Percentiles rank a stretch among this genome's conserved stretches.
These are phyloP conservation scores for Viola pubescens DNA, from an alignment of 441 rosid species.

Conservation along the genomic window DNA sequence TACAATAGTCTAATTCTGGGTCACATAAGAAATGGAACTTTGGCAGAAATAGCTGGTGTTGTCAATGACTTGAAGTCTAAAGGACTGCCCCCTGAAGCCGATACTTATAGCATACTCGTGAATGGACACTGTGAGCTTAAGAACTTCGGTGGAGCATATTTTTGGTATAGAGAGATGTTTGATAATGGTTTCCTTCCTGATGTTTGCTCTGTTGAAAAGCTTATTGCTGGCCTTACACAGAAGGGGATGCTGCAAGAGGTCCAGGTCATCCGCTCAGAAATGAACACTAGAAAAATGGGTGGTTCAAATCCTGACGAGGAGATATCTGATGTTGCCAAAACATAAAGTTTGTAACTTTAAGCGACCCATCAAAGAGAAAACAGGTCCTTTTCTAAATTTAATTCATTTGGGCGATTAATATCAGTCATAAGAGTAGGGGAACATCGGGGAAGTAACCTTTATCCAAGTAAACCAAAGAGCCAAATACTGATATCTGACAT, in stretches of 20 bases:
- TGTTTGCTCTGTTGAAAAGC: constrained; percentile 31
- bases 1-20: constrained; percentile 61
- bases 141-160: constrained; percentile 48
- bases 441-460: no score
- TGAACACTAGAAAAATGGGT: constrained; percentile 36
- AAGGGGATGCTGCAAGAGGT: constrained; percentile 49
- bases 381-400: no score
- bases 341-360: constrained; percentile 4
- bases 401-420: no score
- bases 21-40: constrained; percentile 35
- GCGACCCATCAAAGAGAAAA: no score
- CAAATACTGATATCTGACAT: no score
- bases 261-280: constrained; percentile 37
- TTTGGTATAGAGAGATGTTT: constrained; percentile 66
- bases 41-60: constrained; percentile 32
- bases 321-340: constrained; percentile 19
- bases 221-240: constrained; percentile 47
- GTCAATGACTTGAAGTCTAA: constrained; percentile 47
- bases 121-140: constrained; percentile 46
- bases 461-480: no score
- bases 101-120: constrained; percentile 57
- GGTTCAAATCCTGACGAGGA: constrained; percentile 22
- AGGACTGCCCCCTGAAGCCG: constrained; percentile 45
- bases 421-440: no score
- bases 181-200: constrained; percentile 38